Evolutionary conservation across 2,329 filamentous ascomycete species (phyloP), one percentile per base, ranked within the genome.

Genomic region (Colletotrichum tabaci): DNA sequence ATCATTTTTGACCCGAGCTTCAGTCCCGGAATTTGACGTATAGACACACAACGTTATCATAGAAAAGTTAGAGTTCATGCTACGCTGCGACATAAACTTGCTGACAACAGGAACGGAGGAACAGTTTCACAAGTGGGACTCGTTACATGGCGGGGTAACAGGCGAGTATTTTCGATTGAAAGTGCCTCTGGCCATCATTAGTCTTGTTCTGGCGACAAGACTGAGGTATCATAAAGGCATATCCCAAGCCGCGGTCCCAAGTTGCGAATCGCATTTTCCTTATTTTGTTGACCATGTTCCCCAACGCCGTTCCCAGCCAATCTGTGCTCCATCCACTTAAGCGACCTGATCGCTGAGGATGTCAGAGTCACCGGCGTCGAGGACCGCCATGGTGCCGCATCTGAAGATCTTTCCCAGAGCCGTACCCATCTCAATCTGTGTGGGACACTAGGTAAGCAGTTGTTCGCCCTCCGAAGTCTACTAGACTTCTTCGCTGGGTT

Each of bases 381-480:
- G 88, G 83, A 98, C 93, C 80, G 95, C 92, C 93, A 99, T 97
- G 86, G 95, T 98, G 78, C 94, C 96, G 92, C 94, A 97, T 80
- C 95, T 91, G 93, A 97, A 99, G 83, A 99, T 93, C 90, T 98
- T 98, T 90, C 96, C 96, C 88, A 95, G 98, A 79, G 95, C 95
- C 83, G 95, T 98, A 82, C 96, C 96, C 78, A 99, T 91, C 89
- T 98, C 96, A 83, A 98, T 98, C 95, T 98, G 84, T 82, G 72
- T 70, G 74, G 74, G 74, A 75, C 74, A 78, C 38, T 73, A 82
- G 75, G 89, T 92, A 87, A 92, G 90, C 90, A 84, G 79, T 82
- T 79, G 79, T 84, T 81, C 86, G 92, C 94, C 94, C 94, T 97
- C 94, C 94, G 93, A 96, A 96, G 94, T 91, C 92, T 75, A 66